Conservation (phyloP, 306 rosid genomes). For the Cucurbita maxima region DNA sequence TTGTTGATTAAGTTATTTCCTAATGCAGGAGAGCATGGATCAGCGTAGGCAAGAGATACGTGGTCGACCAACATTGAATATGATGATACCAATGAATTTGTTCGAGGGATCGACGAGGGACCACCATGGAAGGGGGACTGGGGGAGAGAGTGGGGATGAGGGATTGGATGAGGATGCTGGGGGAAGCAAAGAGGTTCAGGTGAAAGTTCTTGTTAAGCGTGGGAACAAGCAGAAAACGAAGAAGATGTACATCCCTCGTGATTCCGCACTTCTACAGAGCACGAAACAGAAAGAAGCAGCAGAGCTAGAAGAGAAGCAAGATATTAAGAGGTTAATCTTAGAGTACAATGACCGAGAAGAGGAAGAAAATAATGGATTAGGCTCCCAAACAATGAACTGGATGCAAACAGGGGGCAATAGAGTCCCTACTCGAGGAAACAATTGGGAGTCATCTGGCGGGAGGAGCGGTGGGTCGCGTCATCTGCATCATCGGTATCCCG, state of each 20-base stretch:
- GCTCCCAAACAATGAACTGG: constrained; percentile 63
- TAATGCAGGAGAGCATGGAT: constrained; percentile 93
- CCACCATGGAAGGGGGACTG: constrained; percentile 61
- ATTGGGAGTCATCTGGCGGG: constrained; percentile 50
- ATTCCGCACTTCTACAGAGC: constrained; percentile 84
- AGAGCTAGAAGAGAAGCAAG: constrained; percentile 97
- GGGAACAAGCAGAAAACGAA: constrained; percentile 95
- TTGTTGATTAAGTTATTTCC: neutral
- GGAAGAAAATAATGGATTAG: constrained; percentile 87
- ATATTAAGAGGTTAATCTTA: constrained; percentile 83
- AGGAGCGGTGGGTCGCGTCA: constrained; percentile 59
- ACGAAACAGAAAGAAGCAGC: constrained; percentile 99
- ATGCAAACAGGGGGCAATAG: constrained; percentile 46
- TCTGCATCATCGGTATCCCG: constrained; percentile 53
- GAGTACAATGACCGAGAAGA: constrained; percentile 97
- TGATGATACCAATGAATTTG: constrained; percentile 90
- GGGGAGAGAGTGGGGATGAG: constrained; percentile 95
- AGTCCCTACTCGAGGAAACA: constrained; percentile 41
- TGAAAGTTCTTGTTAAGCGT: constrained; percentile 96
- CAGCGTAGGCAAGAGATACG: constrained; percentile 78
- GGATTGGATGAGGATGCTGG: constrained; percentile 59
- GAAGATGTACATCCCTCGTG: constrained; percentile 88
- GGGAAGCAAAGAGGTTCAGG: constrained; percentile 73
- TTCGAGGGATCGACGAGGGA: constrained; percentile 85
- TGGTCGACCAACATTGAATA: constrained; percentile 80